Evolutionary conservation across 495 filamentous ascomycete species (phyloP).

Genomic region (Filosporella fistucella): DNA sequence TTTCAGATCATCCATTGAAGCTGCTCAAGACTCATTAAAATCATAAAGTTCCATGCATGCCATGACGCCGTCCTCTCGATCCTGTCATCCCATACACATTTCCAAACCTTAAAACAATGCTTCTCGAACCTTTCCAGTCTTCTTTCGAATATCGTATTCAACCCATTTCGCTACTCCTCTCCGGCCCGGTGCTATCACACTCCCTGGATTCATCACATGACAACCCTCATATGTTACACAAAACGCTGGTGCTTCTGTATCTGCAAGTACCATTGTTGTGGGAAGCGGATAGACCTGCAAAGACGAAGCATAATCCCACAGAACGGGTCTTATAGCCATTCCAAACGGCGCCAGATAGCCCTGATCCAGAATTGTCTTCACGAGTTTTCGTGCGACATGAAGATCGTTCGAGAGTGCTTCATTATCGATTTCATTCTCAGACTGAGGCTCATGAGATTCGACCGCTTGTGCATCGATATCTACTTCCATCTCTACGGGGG

Average conservation of each 20-base stretch:
- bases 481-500: background rate
- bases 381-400: slow-evolving; percentile 69
- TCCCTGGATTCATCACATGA: slow-evolving; percentile 91
- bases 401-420: slow-evolving; percentile 35
- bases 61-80: background rate
- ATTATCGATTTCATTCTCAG: slow-evolving; percentile 44
- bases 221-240: slow-evolving; percentile 90
- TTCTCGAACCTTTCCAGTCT: slow-evolving; percentile 22
- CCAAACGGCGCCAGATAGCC: slow-evolving; percentile 85
- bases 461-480: background rate
- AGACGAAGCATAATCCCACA: slow-evolving; percentile 77
- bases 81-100: background rate
- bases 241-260: slow-evolving; percentile 75
- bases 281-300: slow-evolving; percentile 85
- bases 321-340: slow-evolving; percentile 64
- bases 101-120: slow-evolving; percentile 17
- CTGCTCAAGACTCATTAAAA: too few relatives aligned
- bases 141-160: slow-evolving; percentile 65
- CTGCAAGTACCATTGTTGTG: slow-evolving; percentile 74
- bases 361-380: slow-evolving; percentile 92
- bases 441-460: slow-evolving; percentile 8
- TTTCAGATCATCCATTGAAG: too few relatives aligned
- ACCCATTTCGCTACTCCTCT: slow-evolving; percentile 71
- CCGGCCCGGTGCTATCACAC: slow-evolving; percentile 58
- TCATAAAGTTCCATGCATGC: background rate